A percentile compares a stretch with the other conserved stretches of the same genome.
Evolutionary conservation across 2,329 filamentous ascomycete genomes (phyloP).

Genomic region (Pleomassaria siparia): DNA sequence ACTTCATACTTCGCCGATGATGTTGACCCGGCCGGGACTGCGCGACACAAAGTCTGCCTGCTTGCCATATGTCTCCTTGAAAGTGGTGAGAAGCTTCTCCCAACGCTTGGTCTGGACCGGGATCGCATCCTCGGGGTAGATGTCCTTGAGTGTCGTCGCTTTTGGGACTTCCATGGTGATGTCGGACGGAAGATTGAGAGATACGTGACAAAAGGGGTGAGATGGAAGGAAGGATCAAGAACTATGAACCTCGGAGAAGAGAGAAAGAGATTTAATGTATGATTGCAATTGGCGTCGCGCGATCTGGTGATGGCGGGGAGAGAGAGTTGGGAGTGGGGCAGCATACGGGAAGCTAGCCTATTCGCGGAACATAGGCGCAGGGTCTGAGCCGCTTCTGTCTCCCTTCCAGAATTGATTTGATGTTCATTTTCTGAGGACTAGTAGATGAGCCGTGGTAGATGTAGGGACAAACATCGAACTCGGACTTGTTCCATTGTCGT

Average conservation of each 20-base stretch:
- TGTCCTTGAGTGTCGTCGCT: constrained; percentile 72
- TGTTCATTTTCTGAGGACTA: not conserved
- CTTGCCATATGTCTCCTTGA: constrained; percentile 69
- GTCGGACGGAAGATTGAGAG: not conserved
- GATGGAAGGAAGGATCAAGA: not conserved
- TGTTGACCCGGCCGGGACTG: constrained; percentile 93
- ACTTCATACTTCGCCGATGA: constrained; percentile 77
- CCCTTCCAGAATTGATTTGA: not conserved
- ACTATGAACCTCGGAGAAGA: too few species aligned
- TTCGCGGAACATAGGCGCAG: constrained; percentile 6
- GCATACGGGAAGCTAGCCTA: constrained; percentile 17
- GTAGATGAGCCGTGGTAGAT: not conserved
- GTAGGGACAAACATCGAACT: too few species aligned
- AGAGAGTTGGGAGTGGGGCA: constrained; percentile 20
- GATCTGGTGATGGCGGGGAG: constrained; percentile 22
- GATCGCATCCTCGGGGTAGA: constrained; percentile 77
- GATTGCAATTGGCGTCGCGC: constrained; percentile 15
- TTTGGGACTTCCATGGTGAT: constrained; percentile 64
- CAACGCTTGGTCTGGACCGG: constrained; percentile 71
- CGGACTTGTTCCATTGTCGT: too few species aligned
- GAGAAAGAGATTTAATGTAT: constrained; percentile 10
- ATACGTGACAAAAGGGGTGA: not conserved
- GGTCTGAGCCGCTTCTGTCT: not conserved
- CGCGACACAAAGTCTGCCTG: constrained; percentile 79
- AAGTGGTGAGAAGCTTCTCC: constrained; percentile 70